These are phyloP conservation scores for Pseudoscleropodium purum DNA, from an alignment of 225 moss, liverwort and hornwort species.

Conservation along the genomic window DNA sequence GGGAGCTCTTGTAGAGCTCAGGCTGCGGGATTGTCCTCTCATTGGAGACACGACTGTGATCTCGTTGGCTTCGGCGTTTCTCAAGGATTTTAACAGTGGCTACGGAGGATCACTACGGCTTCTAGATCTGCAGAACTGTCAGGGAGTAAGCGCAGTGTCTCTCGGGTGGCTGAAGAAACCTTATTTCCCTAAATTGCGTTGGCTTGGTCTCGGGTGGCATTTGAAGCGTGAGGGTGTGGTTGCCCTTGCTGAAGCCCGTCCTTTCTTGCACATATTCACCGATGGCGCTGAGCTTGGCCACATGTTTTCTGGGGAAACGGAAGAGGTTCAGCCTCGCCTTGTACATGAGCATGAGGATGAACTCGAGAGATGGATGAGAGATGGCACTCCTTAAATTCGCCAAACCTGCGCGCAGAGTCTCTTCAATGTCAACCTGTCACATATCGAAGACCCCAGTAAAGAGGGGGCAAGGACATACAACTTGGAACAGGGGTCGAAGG, in stretches of 20 bases:
- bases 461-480: not conserved
- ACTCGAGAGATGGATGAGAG: slow-evolving; percentile 57
- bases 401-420: not conserved
- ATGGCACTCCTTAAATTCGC: slow-evolving; percentile 6
- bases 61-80: slow-evolving; percentile 38
- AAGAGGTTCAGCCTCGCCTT: slow-evolving; percentile 26
- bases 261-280: slow-evolving; percentile 28
- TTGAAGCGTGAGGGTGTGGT: slow-evolving; percentile 18
- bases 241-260: slow-evolving; percentile 27
- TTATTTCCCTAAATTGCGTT: slow-evolving; percentile 45
- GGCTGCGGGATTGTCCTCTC: slow-evolving; percentile 42
- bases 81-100: slow-evolving; percentile 14
- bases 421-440: not conserved
- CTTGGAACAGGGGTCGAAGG: not conserved
- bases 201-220: slow-evolving; percentile 48
- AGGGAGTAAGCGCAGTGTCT: slow-evolving; percentile 26
- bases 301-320: slow-evolving; percentile 42
- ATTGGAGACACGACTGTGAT: slow-evolving; percentile 43
- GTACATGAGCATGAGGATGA: slow-evolving; percentile 50
- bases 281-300: slow-evolving; percentile 55
- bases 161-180: slow-evolving; percentile 53
- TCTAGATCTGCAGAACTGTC: slow-evolving; percentile 49
- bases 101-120: slow-evolving; percentile 34
- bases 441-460: not conserved
- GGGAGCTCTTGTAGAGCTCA: slow-evolving; percentile 29